Conservation (phyloP, 1,139 yeast species). For the Candida freyschussii region DNA sequence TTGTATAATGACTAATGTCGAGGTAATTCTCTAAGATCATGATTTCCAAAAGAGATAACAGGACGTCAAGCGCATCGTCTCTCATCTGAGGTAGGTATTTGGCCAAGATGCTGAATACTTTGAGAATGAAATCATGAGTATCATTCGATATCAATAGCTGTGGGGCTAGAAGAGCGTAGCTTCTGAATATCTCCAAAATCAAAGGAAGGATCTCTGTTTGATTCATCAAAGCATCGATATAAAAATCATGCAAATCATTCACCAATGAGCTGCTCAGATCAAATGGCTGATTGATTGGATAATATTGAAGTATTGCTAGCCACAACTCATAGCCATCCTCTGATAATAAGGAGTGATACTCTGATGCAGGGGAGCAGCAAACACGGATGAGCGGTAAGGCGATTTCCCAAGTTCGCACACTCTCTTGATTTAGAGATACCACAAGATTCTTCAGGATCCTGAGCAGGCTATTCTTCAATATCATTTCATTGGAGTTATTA, state of each 20-base stretch:
- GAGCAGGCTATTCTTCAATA: slow-evolving; percentile 64
- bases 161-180: slow-evolving; percentile 61
- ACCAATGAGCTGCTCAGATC: slow-evolving; percentile 39
- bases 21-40: slow-evolving; percentile 25
- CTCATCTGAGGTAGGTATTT: slow-evolving; percentile 58
- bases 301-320: slow-evolving; percentile 62
- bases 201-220: slow-evolving; percentile 77
- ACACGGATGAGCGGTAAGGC: slow-evolving; percentile 61
- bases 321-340: slow-evolving; percentile 92
- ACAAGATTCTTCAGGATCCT: slow-evolving; percentile 65
- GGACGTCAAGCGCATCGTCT: slow-evolving; percentile 60
- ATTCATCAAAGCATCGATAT: slow-evolving; percentile 47
- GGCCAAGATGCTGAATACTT: slow-evolving; percentile 49
- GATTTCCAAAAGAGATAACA: slow-evolving; percentile 58
- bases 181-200: slow-evolving; percentile 62
- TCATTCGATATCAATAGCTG: slow-evolving; percentile 36
- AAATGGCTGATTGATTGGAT: slow-evolving; percentile 23
- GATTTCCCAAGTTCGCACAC: slow-evolving; percentile 55
- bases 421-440: slow-evolving; percentile 57
- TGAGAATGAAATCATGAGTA: slow-evolving; percentile 30
- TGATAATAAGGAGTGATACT: slow-evolving; percentile 55
- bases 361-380: slow-evolving; percentile 62
- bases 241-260: slow-evolving; percentile 38
- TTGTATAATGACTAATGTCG: slow-evolving; percentile 16
- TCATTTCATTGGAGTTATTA: slow-evolving; percentile 50